Base-by-base conservation (phyloP, 116 monocot genomes). In the Cymodocea nodosa region DNA sequence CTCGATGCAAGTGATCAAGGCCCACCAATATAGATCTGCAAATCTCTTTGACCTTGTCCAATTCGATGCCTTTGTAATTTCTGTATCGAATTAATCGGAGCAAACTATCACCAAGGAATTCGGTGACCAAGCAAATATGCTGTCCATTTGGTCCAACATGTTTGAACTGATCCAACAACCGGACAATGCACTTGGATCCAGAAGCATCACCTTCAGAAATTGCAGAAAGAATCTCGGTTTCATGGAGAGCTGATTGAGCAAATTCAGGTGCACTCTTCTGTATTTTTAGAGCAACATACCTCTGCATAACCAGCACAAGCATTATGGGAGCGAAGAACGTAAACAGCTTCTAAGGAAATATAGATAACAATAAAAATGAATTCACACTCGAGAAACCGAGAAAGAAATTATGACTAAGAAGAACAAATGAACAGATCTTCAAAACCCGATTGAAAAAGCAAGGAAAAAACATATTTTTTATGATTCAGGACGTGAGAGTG, bases 231-330 rank as follows among this genome's bases (percentile, higher is more conserved):
- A 83, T 10, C 24, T 72, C 66, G 39, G 76, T 75, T 69, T 83
- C 83, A 40, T 83, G 78, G 15, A 75, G 48, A 17, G 83, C 83
- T 8, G 83, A 70, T 50, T 79, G 59, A 19, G 83, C 67, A 60
- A 75, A 83, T 55, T 76, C 79, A 40, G 57, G 48, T 4, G 83
- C 78, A 56, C 83, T 83, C 35, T 83, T 83, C 56, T 83, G 83
- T 23, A 83, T 83, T 63, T 83, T 83, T 10, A 83, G 75, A 30
- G 79, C 83, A 24, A 79, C 79, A 24, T 68, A 79, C 49, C 54
- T 78, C 79, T 83, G 78, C 50, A 74, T 44, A 9, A 44, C 12
- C 9, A 44, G 8, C 44, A 44, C 44, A 44, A 44, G 7, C 44
- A 44, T 6, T 10, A 10, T 10, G 12, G 9, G 44, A 10, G 44